Evolutionary conservation across 192 early-diverging fungal species (phyloP).

Genomic region (Backusella macrospora): DNA sequence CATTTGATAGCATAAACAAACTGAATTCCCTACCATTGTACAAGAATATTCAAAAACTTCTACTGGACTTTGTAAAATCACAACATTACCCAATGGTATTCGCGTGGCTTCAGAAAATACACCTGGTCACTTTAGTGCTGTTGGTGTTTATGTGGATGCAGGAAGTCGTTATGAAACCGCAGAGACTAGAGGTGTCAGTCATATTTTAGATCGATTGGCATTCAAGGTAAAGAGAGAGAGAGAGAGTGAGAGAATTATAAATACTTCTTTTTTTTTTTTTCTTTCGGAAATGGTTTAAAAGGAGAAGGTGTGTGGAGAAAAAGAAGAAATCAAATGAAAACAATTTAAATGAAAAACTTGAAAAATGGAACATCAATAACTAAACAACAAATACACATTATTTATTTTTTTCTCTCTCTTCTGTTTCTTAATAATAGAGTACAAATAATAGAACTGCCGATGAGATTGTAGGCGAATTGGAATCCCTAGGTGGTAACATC

Average conservation of each 20-base stretch:
- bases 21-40: conserved; percentile 25
- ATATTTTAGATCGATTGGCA: conserved; percentile 89
- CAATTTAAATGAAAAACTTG: too few relatives aligned
- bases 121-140: conserved; percentile 87
- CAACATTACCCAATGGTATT: conserved; percentile 88
- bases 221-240: conserved; percentile 72
- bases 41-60: conserved; percentile 43
- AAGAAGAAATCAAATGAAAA: too few relatives aligned
- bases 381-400: too few relatives aligned
- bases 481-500: conserved; percentile 88
- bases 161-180: conserved; percentile 86
- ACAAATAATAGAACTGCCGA: conserved; percentile 70
- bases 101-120: conserved; percentile 80
- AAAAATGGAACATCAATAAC: not conserved
- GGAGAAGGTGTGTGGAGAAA: too few relatives aligned
- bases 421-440: conserved; percentile 44
- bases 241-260: not conserved
- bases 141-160: conserved; percentile 90
- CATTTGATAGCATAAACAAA: conserved; percentile 5
- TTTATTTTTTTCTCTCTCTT: too few relatives aligned
- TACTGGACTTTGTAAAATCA: conserved; percentile 54
- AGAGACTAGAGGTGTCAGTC: conserved; percentile 69
- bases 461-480: conserved; percentile 75
- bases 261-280: not conserved
- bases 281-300: not conserved